Evolutionary conservation across 139 green algal genomes (phyloP), one percentile per base, ranked within the genome.

Genomic region (Chlorella sorokiniana): DNA sequence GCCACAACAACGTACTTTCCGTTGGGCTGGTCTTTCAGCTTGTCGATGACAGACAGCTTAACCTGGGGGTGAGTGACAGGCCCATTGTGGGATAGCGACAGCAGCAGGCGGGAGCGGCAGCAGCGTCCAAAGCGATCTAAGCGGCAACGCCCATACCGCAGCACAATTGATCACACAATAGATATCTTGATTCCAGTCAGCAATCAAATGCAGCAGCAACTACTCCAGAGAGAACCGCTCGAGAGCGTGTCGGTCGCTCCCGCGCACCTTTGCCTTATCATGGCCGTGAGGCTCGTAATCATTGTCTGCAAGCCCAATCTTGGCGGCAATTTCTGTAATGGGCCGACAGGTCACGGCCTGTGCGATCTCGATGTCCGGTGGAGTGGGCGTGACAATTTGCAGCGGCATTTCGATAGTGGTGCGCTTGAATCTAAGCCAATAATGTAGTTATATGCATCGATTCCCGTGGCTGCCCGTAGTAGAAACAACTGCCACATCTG

Each of bases 1-100:
- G 90, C 95, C 16, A 99, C 96, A n/a, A 98, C 92, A 6, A 99
- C 90, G 78, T 98, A 97, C 83, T 97, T 95, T 68, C 93, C 94
- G 48, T 89, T 76, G 0, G 88, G 77, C 2, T 63, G 42, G 35
- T 84, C 85, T 23, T 86, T 77, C 25, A 94, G 86, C 37, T 89
- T 82, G 14, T 96, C 88, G 3, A 91, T 79, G 16, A 95, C 91
- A 68, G 56, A 79, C 9, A 97, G 87, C 70, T 92, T 93, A 35
- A 96, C 91, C 93, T 97, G 90, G 20, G 65, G 41, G 8, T 0
- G n/a, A 40, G 31, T n/a, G n/a, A n/a, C n/a, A n/a, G n/a, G n/a
- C n/a, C n/a, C n/a, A n/a, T n/a, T n/a, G n/a, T n/a, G n/a, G n/a
- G n/a, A n/a, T n/a, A 37, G 74, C 33, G 1, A 38, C 8, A 61